Conservation (phyloP, 169 alveolate species). For the Eimeria zaria region DNA sequence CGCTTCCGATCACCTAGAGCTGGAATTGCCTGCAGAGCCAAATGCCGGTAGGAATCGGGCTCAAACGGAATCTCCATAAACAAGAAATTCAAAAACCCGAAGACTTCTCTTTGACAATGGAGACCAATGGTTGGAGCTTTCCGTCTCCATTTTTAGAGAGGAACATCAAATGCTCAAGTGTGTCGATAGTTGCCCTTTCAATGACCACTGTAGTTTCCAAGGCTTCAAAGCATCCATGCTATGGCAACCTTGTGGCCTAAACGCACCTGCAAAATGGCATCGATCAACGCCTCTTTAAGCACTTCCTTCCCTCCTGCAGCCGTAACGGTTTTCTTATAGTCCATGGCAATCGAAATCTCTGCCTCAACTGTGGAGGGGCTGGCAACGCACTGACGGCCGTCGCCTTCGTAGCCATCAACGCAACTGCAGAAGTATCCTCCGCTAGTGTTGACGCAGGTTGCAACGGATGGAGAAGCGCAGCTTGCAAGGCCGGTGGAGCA, state of each 20-base stretch:
- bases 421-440: constrained; percentile 89
- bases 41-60: background rate
- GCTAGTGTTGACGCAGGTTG: constrained; percentile 86
- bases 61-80: background rate
- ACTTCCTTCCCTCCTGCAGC: constrained; percentile 55
- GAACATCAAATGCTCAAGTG: too few species aligned
- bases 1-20: constrained; percentile 36
- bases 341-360: constrained; percentile 69
- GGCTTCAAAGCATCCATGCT: background rate
- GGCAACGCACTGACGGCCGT: constrained; percentile 84
- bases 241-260: background rate
- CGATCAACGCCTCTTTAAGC: constrained; percentile 50
- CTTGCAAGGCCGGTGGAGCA: constrained; percentile 82
- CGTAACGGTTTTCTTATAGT: constrained; percentile 41
- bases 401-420: constrained; percentile 89
- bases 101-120: background rate
- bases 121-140: background rate
- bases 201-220: background rate
- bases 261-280: constrained; percentile 71
- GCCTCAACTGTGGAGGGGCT: constrained; percentile 74
- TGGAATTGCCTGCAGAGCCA: constrained; percentile 59
- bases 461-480: constrained; percentile 86
- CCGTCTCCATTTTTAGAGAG: background rate
- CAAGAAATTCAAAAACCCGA: background rate
- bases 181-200: background rate